phyloP scores from a whole-genome alignment of 1,139 yeast species.

The Hemisphaericaspora xylofermentans region DNA sequence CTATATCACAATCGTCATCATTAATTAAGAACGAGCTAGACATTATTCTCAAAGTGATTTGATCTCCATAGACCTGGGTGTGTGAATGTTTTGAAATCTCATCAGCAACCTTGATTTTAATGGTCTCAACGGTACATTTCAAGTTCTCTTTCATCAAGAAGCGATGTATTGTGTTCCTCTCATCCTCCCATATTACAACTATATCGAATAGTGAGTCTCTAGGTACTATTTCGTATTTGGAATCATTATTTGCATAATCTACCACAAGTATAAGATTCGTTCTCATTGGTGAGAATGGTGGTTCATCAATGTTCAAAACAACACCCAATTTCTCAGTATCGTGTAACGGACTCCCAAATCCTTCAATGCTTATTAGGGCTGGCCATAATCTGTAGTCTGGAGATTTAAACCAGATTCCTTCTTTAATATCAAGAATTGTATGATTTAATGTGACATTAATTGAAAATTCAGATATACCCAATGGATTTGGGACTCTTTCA shows the following conservation, averaged over 20 bases:
- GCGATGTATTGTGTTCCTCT: conserved; percentile 11
- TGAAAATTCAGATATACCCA: conserved; percentile 10
- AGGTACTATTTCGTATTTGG: conserved; percentile 19
- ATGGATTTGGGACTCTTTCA: conserved; percentile 5
- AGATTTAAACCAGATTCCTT: conserved; percentile 32
- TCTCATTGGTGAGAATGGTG: background rate
- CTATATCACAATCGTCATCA: conserved; percentile 16
- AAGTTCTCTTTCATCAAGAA: conserved; percentile 24
- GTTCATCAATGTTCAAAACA: background rate
- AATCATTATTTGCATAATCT: conserved; percentile 20
- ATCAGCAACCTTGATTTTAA: conserved; percentile 23
- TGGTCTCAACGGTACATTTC: conserved; percentile 20
- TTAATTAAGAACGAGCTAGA: conserved; percentile 5
- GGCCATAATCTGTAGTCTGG: conserved; percentile 25
- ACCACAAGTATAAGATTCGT: conserved; percentile 18
- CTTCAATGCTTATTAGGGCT: conserved; percentile 18
- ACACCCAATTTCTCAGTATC: conserved; percentile 10
- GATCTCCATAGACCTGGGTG: background rate
- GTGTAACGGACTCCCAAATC: conserved; percentile 9
- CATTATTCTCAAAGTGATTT: conserved; percentile 1
- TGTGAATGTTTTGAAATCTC: conserved; percentile 12
- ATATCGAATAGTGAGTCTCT: conserved; percentile 25
- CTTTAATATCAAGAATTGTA: conserved; percentile 22
- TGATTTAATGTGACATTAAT: conserved; percentile 16
- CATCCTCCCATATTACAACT: conserved; percentile 18